A percentile compares a stretch with the other conserved stretches of the same genome.
phyloP scores from a whole-genome alignment of 1,139 yeast species.

The Nakaseomyces glabratus region DNA sequence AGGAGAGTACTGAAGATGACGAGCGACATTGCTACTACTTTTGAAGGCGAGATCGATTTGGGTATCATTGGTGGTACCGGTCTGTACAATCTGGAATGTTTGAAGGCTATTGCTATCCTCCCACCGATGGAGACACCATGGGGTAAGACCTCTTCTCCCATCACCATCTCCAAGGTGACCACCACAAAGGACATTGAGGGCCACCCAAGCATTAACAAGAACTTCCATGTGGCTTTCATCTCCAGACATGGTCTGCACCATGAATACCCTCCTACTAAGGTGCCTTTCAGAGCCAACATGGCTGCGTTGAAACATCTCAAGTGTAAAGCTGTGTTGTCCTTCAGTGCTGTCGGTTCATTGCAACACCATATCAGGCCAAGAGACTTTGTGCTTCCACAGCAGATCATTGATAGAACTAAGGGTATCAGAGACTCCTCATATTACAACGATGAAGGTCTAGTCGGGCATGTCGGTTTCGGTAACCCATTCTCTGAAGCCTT shows the following conservation, averaged over 20 bases:
- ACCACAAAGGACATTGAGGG: conserved; percentile 35
- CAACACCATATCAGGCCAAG: conserved; percentile 84
- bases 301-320: conserved; percentile 88
- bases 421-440: conserved; percentile 87
- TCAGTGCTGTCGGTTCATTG: conserved; percentile 93
- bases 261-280: conserved; percentile 82
- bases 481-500: conserved; percentile 84
- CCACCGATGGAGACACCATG: conserved; percentile 83
- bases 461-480: conserved; percentile 95
- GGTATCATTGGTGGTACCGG: conserved; percentile 98
- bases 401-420: conserved; percentile 92
- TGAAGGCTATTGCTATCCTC: conserved; percentile 77
- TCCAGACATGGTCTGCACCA: conserved; percentile 93
- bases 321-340: conserved; percentile 81
- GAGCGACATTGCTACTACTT: conserved; percentile 30
- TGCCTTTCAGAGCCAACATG: conserved; percentile 88
- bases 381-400: conserved; percentile 91
- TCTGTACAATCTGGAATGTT: conserved; percentile 73
- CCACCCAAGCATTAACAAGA: conserved; percentile 2
- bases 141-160: conserved; percentile 94
- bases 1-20: no score
- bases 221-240: conserved; percentile 79
- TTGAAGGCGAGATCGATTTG: conserved; percentile 54
- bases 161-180: conserved; percentile 61
- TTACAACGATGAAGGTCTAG: conserved; percentile 78